These are phyloP conservation scores for Hortiboletus campestris DNA, from an alignment of 768 basidiomycete genomes.

Conservation along the genomic window DNA sequence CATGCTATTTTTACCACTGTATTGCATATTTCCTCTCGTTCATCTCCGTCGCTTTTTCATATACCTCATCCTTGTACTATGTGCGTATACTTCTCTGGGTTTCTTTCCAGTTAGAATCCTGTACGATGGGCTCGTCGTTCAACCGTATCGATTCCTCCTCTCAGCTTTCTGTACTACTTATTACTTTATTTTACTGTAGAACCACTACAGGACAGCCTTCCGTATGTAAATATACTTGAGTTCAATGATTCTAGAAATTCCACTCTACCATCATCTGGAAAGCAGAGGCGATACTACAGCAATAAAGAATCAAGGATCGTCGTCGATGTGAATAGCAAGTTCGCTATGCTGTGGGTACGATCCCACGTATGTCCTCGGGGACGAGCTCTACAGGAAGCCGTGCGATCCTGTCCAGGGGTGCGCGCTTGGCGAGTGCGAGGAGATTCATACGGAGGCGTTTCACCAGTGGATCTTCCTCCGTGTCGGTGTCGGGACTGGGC, in stretches of 20 bases:
- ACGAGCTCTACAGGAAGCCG: slow-evolving; percentile 62
- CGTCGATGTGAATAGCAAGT: background rate
- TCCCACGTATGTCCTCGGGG: slow-evolving; percentile 60
- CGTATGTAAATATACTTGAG: background rate
- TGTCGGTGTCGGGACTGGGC: background rate
- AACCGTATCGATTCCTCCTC: too few species aligned
- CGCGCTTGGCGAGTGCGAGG: slow-evolving; percentile 73
- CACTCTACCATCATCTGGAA: background rate
- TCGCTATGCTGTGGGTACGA: slow-evolving; percentile 51
- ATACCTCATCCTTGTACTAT: background rate
- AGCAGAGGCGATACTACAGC: background rate
- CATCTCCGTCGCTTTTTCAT: background rate
- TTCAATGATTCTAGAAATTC: slow-evolving; percentile 2
- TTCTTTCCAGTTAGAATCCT: slow-evolving; percentile 4
- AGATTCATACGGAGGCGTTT: slow-evolving; percentile 69
- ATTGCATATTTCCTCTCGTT: slow-evolving; percentile 6
- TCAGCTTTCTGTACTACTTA: slow-evolving; percentile 17
- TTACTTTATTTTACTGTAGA: slow-evolving; percentile 15
- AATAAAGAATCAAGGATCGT: background rate
- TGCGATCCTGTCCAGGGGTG: slow-evolving; percentile 70
- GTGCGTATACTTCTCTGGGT: background rate
- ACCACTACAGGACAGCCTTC: background rate
- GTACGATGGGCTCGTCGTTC: background rate
- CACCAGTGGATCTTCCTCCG: slow-evolving; percentile 48
- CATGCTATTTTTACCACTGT: slow-evolving; percentile 2